Evolutionary conservation across 257 asterid species (phyloP).

Genomic region (Solanum clarkiae): DNA sequence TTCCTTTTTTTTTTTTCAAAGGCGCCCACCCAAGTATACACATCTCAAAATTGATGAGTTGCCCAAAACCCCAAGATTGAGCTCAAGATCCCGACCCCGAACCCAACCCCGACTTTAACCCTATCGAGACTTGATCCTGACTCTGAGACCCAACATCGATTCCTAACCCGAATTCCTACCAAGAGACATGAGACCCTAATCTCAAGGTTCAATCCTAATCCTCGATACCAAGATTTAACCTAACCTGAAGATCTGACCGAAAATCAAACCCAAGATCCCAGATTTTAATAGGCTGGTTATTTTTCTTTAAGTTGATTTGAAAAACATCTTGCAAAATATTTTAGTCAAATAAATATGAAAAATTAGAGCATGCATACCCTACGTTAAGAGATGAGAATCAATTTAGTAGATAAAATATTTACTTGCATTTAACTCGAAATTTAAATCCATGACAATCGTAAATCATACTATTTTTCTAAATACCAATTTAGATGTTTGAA

Average conservation of each 20-base stretch:
- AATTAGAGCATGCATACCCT: neutral
- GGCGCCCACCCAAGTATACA: no score
- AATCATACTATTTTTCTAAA: neutral
- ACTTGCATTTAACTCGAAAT: neutral
- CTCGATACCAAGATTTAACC: neutral
- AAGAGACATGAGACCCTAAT: neutral
- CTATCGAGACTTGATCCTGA: neutral
- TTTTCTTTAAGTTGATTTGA: neutral
- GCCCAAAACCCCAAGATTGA: no score
- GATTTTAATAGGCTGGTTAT: neutral
- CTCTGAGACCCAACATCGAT: neutral
- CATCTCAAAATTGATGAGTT: no score
- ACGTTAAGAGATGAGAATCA: neutral
- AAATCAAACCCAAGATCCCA: neutral
- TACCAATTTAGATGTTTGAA: neutral
- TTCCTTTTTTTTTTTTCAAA: no score
- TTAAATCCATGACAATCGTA: neutral
- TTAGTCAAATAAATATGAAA: neutral
- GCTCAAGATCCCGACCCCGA: neutral
- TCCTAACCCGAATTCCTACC: neutral
- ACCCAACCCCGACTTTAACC: neutral
- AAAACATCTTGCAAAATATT: neutral
- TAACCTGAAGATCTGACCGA: neutral
- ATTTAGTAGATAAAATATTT: neutral
- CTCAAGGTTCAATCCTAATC: neutral